These are phyloP conservation scores for Nitzschia putrida DNA, from an alignment of 108 stramenopile species.

Conservation along the genomic window DNA sequence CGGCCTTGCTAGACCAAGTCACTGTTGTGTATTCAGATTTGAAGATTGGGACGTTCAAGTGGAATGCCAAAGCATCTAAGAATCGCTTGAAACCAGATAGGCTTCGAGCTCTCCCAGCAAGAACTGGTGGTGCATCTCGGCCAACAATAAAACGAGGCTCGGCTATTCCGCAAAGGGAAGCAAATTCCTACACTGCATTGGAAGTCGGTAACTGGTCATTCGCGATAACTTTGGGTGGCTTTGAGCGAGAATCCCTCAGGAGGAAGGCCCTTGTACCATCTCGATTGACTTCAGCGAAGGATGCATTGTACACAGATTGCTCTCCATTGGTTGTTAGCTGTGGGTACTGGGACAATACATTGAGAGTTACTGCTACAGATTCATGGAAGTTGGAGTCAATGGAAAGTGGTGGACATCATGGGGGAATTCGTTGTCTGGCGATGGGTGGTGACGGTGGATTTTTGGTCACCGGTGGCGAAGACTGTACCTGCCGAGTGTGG, in stretches of 20 bases:
- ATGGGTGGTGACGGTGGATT: conserved; percentile 63
- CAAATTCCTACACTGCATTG: conserved; percentile 14
- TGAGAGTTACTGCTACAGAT: conserved; percentile 76
- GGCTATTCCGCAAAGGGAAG: conserved; percentile 31
- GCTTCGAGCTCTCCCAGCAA: conserved; percentile 46
- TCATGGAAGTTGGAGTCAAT: conserved; percentile 46
- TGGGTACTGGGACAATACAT: conserved; percentile 72
- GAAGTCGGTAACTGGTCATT: conserved; percentile 63
- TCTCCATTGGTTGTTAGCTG: conserved; percentile 63
- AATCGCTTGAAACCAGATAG: conserved; percentile 60
- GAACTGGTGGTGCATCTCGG: conserved; percentile 36
- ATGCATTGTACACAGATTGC: conserved; percentile 53
- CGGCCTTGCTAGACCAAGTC: conserved; percentile 50
- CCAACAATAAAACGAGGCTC: conserved; percentile 49
- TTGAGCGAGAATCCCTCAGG: conserved; percentile 44
- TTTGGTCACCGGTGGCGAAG: conserved; percentile 75
- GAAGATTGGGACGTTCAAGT: conserved; percentile 72
- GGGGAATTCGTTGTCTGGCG: conserved; percentile 66
- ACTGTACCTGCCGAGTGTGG: conserved; percentile 80
- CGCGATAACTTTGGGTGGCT: conserved; percentile 62
- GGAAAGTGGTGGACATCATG: conserved; percentile 67
- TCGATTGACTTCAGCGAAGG: conserved; percentile 32
- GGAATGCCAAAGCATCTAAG: conserved; percentile 34
- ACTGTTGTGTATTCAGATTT: conserved; percentile 72
- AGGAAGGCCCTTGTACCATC: conserved; percentile 29